Conservation (phyloP, 2,329 filamentous ascomycete species). For the Fragosphaeria purpurea region DNA sequence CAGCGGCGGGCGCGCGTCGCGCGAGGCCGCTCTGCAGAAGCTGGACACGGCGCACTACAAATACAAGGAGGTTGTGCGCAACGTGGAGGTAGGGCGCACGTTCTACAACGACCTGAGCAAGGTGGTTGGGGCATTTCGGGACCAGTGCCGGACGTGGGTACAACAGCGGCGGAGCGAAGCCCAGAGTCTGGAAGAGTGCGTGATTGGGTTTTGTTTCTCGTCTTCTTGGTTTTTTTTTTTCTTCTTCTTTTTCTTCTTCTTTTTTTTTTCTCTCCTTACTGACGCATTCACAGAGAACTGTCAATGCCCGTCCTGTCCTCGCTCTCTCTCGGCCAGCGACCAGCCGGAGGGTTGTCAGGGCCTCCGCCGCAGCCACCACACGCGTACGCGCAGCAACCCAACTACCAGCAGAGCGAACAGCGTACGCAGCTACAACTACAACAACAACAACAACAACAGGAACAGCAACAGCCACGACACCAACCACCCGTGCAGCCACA, state of each 20-base stretch:
- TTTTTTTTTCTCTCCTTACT: not conserved
- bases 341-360: not conserved
- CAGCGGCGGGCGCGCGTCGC: constrained; percentile 49
- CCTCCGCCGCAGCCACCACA: constrained; percentile 4
- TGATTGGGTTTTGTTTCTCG: constrained; percentile 5
- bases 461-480: constrained; percentile 28
- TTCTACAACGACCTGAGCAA: constrained; percentile 95
- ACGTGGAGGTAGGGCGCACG: constrained; percentile 81
- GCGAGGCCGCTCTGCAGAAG: constrained; percentile 76
- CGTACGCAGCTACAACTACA: constrained; percentile 6
- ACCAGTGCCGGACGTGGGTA: constrained; percentile 66
- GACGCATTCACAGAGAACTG: constrained; percentile 30
- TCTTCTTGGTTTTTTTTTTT: not conserved
- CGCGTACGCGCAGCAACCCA: constrained; percentile 1
- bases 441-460: constrained; percentile 21
- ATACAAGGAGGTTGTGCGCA: constrained; percentile 91
- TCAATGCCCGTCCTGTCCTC: constrained; percentile 41
- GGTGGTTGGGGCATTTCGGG: constrained; percentile 73
- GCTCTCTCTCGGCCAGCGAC: constrained; percentile 26
- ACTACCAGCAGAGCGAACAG: constrained; percentile 11
- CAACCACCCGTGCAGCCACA: constrained; percentile 21
- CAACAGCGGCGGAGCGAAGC: constrained; percentile 75
- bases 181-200: constrained; percentile 63
- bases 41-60: constrained; percentile 88
- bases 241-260: not conserved